Base-by-base conservation (phyloP, 108 stramenopile genomes). In the Stephanodiscus minutulus region DNA sequence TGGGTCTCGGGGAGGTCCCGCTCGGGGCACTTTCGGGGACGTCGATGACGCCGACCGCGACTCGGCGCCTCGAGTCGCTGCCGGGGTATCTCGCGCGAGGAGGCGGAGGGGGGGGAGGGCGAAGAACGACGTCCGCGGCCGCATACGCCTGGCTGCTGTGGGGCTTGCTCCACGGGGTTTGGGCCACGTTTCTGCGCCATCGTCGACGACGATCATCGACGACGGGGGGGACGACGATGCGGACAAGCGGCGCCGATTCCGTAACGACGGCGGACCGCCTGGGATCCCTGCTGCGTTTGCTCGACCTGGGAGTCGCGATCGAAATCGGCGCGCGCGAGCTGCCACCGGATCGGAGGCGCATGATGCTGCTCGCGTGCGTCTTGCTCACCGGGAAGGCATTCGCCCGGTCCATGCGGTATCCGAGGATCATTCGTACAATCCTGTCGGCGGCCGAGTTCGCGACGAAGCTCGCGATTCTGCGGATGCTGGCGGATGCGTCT, bases 1-100 rank as follows among this genome's bases (percentile, higher is more conserved):
- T 84, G 28, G 83, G 83, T 15, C 41, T 84, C n/a, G 66, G 76
- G 35, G 25, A 56, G 10, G 76, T 81, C 12, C 83, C 83, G 33
- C 54, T 84, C n/a, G 52, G 61, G 27, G 48, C 58, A 37, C 56
- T 83, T 15, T 43, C 73, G 25, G 5, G 12, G 7, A 24, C 13
- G 8, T 13, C 15, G 57, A 48, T 13, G 66, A 36, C 50, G 5
- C 15, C 18, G 2, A 36, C 60, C 18, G 56, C 48, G 22, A 49
- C 56, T 44, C 28, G 28, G 18, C 11, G 18, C 35, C 4, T 39
- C 29, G 59, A 37, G 21, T 6, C 10, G 15, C 12, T n/a, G n/a
- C n/a, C n/a, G 6, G n/a, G 10, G 35, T 35, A n/a, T 10, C 39
- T 4, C 33, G 46, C 21, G 15, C 52, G 10, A 43, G 29, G 22